Evolutionary conservation across 2,329 filamentous ascomycete species (phyloP), one percentile per base, ranked within the genome.

Genomic region (Colletotrichum simmondsii): DNA sequence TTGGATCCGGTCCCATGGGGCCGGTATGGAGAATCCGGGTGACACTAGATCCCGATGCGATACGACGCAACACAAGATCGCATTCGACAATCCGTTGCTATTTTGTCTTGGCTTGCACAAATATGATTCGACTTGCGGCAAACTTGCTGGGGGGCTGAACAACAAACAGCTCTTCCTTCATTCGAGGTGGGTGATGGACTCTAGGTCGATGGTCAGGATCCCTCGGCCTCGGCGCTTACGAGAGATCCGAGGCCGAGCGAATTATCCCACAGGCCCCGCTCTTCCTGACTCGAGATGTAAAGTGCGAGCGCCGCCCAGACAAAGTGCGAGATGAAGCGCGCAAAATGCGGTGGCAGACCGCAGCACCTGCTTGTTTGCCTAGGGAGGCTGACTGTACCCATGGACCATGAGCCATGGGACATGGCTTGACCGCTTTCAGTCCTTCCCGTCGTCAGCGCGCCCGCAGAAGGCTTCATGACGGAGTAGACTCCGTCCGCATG

Each of bases 211-310:
- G 58, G 12, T 12, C 30, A 58, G 14, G 53, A 46, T 6, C 4
- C 14, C 14, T 72, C 70, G 66, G 70, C 22, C 7, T 65, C 70
- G 70, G 70, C 28, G 59, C 2, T 19, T 1, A 14, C 2, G 5
- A 2, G 28, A 12, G 16, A 4, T 8, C 60, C 70, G 60, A 65
- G 53, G 28, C 70, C 66, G 67, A 70, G 19, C 30, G 35, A 42
- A 19, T 7, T 8, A 42, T 42, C 37, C 37, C 37, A 42, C 37
- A 19, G 37, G 37, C 12, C 59, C 30, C 12, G 10, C 57, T 28
- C 7, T 10, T 49, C 42, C 42, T 65, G 53, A 30, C 53, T 62
- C 58, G 22, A 12, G 24, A 42, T n/a, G 30, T 1, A 62, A 53
- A 30, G 42, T 28, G 22, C 22, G 4, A 52, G 16, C 6, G 37